Conservation (phyloP, 2,329 filamentous ascomycete genomes). For the Aspergillus hiratsukae region DNA sequence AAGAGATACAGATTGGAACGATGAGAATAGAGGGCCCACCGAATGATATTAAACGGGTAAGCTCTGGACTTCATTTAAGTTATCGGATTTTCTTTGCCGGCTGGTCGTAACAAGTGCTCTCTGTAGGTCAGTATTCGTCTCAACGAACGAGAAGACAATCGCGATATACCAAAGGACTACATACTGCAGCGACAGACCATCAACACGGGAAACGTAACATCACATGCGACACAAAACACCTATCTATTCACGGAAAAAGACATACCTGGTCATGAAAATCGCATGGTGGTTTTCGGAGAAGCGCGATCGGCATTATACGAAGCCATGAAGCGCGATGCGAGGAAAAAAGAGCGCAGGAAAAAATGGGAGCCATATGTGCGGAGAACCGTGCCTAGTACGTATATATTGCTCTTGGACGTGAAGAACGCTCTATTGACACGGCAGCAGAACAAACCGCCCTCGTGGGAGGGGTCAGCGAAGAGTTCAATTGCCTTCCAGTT, state of each 20-base stretch:
- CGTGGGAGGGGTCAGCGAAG: slow-evolving; percentile 67
- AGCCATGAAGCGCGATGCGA: slow-evolving; percentile 41
- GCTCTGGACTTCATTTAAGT: slow-evolving; percentile 2
- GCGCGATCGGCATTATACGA: slow-evolving; percentile 45
- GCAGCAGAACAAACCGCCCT: slow-evolving; percentile 70
- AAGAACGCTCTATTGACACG: slow-evolving; percentile 3
- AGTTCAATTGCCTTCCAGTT: slow-evolving; percentile 69
- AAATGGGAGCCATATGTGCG: slow-evolving; percentile 55
- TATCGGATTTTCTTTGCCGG: not conserved
- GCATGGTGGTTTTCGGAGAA: slow-evolving; percentile 40
- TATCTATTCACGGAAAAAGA: slow-evolving; percentile 94
- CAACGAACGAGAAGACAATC: slow-evolving; percentile 62
- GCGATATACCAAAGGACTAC: slow-evolving; percentile 81
- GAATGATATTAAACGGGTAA: slow-evolving; percentile 47
- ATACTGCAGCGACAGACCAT: slow-evolving; percentile 65
- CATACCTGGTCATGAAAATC: slow-evolving; percentile 66
- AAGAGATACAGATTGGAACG: slow-evolving; percentile 76
- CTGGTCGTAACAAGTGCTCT: slow-evolving; percentile 19
- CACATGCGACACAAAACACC: slow-evolving; percentile 65
- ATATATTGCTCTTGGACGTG: not conserved
- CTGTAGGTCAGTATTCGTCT: slow-evolving; percentile 66
- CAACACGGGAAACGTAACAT: slow-evolving; percentile 36
- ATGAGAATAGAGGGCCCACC: slow-evolving; percentile 58
- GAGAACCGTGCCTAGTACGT: slow-evolving; percentile 67
- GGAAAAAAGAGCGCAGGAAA: slow-evolving; percentile 47